These are phyloP conservation scores for Lolium rigidum DNA, from an alignment of 176 grass and related monocot genomes.

Conservation along the genomic window DNA sequence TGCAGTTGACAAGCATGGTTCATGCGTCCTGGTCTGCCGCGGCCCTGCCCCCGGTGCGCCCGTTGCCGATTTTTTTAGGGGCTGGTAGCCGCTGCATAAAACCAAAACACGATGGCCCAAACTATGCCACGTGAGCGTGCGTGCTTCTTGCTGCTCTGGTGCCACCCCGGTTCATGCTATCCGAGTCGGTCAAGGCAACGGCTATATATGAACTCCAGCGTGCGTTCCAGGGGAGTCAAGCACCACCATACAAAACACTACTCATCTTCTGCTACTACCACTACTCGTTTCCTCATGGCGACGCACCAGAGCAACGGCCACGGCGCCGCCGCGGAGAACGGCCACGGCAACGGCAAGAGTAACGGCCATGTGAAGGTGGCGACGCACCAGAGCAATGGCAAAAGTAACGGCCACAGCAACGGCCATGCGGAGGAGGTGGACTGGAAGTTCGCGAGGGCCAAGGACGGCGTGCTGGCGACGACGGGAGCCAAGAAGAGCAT, in stretches of 20 bases:
- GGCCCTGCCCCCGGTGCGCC: not conserved
- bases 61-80: not conserved
- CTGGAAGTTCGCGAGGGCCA: slow-evolving; percentile 53
- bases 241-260: not conserved
- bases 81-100: not conserved
- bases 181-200: not conserved
- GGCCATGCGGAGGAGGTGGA: not conserved
- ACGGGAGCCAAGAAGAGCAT: slow-evolving; percentile 48
- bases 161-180: not conserved
- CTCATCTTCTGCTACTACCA: not conserved
- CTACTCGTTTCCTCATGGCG: slow-evolving; percentile 2
- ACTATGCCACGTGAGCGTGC: slow-evolving; percentile 9
- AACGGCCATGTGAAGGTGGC: not conserved
- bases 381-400: not conserved
- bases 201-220: not conserved
- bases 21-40: not conserved
- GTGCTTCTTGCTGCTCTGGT: slow-evolving; percentile 13
- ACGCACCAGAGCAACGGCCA: not conserved
- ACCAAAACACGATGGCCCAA: not conserved
- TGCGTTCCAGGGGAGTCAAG: not conserved
- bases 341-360: not conserved
- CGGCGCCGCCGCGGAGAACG: not conserved
- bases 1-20: slow-evolving; percentile 17
- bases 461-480: slow-evolving; percentile 14
- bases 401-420: not conserved